Evolutionary conservation across 2,329 filamentous ascomycete species (phyloP).

Genomic region (Ophiocordyceps sinensis): DNA sequence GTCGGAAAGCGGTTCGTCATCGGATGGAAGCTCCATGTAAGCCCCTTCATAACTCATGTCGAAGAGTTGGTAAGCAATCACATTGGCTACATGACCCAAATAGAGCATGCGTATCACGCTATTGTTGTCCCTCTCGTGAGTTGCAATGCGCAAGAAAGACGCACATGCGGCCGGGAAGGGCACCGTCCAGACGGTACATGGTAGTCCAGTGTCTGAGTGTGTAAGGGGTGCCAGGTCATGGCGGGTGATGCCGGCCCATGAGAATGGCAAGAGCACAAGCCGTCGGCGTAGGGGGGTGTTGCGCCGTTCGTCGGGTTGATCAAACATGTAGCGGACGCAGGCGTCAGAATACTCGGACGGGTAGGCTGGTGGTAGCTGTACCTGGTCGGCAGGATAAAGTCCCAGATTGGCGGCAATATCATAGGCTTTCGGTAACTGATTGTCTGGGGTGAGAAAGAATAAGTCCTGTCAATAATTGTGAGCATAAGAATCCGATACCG

Average conservation of each 20-base stretch:
- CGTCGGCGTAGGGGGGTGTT: neutral
- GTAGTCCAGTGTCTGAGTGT: neutral
- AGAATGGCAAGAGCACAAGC: neutral
- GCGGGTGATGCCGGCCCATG: neutral
- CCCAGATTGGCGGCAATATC: neutral
- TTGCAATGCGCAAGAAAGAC: neutral
- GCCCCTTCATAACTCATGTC: conserved; percentile 1
- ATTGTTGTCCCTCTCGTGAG: no score
- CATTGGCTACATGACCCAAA: neutral
- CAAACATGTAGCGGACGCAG: neutral
- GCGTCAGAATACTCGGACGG: neutral
- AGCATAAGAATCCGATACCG: neutral
- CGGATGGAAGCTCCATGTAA: neutral
- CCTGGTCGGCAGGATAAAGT: neutral
- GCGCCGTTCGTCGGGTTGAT: neutral
- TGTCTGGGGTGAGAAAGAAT: neutral
- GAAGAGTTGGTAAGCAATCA: neutral
- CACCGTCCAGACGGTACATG: neutral
- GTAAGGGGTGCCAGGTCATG: neutral
- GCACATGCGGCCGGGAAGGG: neutral
- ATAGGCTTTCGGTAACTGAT: neutral
- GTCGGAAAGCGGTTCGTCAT: neutral
- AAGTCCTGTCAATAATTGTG: neutral
- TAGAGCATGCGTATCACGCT: no score
- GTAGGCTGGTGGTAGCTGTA: neutral